These are phyloP conservation scores for Venturia effusa DNA, from an alignment of 2,329 filamentous ascomycete species.

Conservation along the genomic window DNA sequence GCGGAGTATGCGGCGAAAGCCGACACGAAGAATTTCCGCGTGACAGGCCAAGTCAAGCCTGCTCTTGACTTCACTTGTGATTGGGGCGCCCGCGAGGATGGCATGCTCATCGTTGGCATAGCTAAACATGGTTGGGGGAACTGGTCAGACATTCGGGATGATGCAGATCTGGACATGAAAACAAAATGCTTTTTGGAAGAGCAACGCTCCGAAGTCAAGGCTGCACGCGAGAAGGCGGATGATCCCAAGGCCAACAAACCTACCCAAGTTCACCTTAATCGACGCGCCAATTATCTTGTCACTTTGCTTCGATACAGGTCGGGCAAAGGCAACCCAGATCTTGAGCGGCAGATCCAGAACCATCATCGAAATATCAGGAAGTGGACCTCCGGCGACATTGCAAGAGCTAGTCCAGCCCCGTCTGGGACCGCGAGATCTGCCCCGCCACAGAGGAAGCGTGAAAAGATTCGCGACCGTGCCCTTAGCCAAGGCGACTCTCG, in stretches of 20 bases:
- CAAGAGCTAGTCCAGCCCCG: not conserved
- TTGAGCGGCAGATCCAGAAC: slow-evolving; percentile 75
- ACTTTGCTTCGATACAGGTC: slow-evolving; percentile 89
- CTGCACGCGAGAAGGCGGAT: slow-evolving; percentile 51
- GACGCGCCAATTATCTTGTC: slow-evolving; percentile 85
- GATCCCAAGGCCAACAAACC: slow-evolving; percentile 63
- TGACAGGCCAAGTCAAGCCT: slow-evolving; percentile 84
- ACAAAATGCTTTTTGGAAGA: slow-evolving; percentile 97
- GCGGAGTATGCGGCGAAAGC: slow-evolving; percentile 32
- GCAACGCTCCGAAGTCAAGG: slow-evolving; percentile 95
- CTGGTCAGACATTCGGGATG: slow-evolving; percentile 90
- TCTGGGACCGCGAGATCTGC: not conserved
- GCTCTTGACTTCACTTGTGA: slow-evolving; percentile 74
- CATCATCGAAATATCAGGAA: slow-evolving; percentile 68
- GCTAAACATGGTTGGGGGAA: slow-evolving; percentile 89
- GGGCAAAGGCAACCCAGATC: slow-evolving; percentile 50
- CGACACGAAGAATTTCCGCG: slow-evolving; percentile 71
- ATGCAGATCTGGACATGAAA: slow-evolving; percentile 69
- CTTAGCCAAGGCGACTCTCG: slow-evolving; percentile 27
- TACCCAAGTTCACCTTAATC: slow-evolving; percentile 92
- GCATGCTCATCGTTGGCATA: slow-evolving; percentile 93
- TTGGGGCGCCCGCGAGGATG: slow-evolving; percentile 90
- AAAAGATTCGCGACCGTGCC: slow-evolving; percentile 25
- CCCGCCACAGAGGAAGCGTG: slow-evolving; percentile 21
- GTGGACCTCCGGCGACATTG: not conserved